Conservation (phyloP, 176 grass and related monocot species). For the Thinopyrum elongatum region DNA sequence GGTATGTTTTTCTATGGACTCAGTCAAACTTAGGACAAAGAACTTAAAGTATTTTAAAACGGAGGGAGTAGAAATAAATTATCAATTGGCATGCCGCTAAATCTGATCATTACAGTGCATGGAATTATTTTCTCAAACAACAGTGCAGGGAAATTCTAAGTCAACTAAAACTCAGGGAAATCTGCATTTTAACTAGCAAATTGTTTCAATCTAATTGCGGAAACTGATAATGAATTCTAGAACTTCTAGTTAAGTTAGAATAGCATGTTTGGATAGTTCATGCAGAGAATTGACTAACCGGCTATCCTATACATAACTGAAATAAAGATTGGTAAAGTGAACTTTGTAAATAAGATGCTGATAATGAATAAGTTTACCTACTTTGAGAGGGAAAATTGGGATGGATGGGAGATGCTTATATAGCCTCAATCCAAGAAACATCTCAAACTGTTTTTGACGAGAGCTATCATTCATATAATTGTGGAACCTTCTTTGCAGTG, state of each 20-base stretch:
- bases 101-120: neutral
- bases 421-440: slow-evolving; percentile 97
- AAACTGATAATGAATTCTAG: neutral
- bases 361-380: slow-evolving; percentile 45
- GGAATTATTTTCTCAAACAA: neutral
- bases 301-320: slow-evolving; percentile 8
- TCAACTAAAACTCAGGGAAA: neutral
- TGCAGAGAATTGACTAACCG: neutral
- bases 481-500: slow-evolving; percentile 81
- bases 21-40: too few relatives aligned
- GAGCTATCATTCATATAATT: slow-evolving; percentile 88
- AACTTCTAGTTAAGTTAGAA: neutral
- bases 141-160: neutral
- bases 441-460: slow-evolving; percentile 96
- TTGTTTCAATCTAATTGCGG: neutral
- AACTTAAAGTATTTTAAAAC: too few relatives aligned
- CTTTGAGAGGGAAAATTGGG: slow-evolving; percentile 83
- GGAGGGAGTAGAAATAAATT: too few relatives aligned
- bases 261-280: neutral
- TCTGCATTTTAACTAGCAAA: neutral
- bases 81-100: neutral
- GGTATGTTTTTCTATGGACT: too few relatives aligned
- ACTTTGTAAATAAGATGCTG: slow-evolving; percentile 22
- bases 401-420: slow-evolving; percentile 95
- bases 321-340: slow-evolving; percentile 22